Evolutionary conservation across 331 rosid species (phyloP).

Genomic region (Quercus tomentella): DNA sequence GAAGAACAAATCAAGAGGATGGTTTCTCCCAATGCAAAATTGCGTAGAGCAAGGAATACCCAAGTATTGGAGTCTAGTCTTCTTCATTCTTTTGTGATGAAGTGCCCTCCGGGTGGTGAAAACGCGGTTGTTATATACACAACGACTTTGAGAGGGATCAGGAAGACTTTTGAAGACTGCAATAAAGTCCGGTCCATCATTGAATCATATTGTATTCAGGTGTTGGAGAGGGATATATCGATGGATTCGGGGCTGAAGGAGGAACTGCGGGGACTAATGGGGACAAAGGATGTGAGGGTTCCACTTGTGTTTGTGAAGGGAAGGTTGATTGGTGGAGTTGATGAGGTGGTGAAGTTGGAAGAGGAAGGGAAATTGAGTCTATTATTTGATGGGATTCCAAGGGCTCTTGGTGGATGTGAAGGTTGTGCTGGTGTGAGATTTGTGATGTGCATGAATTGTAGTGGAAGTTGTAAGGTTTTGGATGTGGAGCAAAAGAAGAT

Average conservation of each 20-base stretch:
- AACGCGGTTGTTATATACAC: slow-evolving; percentile 67
- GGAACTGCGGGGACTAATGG: slow-evolving; percentile 68
- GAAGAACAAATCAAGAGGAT: slow-evolving; percentile 82
- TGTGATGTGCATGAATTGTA: slow-evolving; percentile 72
- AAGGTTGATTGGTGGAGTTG: slow-evolving; percentile 72
- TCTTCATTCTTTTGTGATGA: slow-evolving; percentile 42
- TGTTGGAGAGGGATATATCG: slow-evolving; percentile 76
- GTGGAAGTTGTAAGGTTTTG: slow-evolving; percentile 91
- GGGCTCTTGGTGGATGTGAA: slow-evolving; percentile 45
- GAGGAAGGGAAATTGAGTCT: slow-evolving; percentile 71
- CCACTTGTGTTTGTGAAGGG: slow-evolving; percentile 82
- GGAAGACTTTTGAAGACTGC: slow-evolving; percentile 90
- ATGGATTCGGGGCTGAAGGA: slow-evolving; percentile 92
- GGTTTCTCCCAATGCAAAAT: slow-evolving; percentile 54
- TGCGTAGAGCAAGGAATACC: slow-evolving; percentile 25
- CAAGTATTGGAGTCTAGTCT: slow-evolving; percentile 25
- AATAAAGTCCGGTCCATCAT: slow-evolving; percentile 60
- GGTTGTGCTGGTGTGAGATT: slow-evolving; percentile 82
- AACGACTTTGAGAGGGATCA: slow-evolving; percentile 84
- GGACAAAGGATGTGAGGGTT: slow-evolving; percentile 58
- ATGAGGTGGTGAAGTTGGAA: slow-evolving; percentile 69
- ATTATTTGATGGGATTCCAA: slow-evolving; percentile 68
- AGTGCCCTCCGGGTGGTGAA: slow-evolving; percentile 74
- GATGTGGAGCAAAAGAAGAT: slow-evolving; percentile 48
- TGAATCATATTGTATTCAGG: slow-evolving; percentile 51